Percentiles rank a stretch among this genome's conserved stretches.
These are phyloP conservation scores for Didymella pomorum DNA, from an alignment of 2,329 filamentous ascomycete species.

Conservation along the genomic window DNA sequence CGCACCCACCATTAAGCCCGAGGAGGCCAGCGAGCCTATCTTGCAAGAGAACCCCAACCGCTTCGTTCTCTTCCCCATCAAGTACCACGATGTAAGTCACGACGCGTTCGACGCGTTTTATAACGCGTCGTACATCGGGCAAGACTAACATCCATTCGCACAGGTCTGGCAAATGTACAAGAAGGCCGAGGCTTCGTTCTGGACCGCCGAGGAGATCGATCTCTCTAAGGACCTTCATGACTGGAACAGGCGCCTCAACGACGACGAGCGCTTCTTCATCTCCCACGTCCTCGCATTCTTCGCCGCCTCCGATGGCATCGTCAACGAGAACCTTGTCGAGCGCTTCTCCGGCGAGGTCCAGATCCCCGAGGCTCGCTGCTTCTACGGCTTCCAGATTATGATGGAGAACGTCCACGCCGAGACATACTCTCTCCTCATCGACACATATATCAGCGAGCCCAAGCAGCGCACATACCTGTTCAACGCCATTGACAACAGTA, in stretches of 20 bases:
- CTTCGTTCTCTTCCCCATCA: constrained; percentile 98
- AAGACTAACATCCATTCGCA: constrained; percentile 44
- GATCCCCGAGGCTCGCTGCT: constrained; percentile 97
- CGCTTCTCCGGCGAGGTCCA: constrained; percentile 97
- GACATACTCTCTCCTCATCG: constrained; percentile 98
- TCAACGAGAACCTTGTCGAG: constrained; percentile 99
- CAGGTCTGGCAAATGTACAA: constrained; percentile 99
- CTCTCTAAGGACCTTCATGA: constrained; percentile 98
- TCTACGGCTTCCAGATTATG: constrained; percentile 99
- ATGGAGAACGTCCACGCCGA: constrained; percentile 99
- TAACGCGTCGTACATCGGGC: constrained; percentile 67
- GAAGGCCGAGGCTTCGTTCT: constrained; percentile 99
- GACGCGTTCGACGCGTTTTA: constrained; percentile 52
- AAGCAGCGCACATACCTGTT: constrained; percentile 94
- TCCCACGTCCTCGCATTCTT: constrained; percentile 99
- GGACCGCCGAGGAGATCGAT: constrained; percentile 99
- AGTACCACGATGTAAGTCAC: constrained; percentile 92
- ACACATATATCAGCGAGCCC: constrained; percentile 98
- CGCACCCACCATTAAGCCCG: constrained; percentile 63
- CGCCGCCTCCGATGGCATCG: constrained; percentile 96
- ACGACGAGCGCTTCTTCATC: constrained; percentile 98
- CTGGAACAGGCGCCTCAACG: constrained; percentile 97
- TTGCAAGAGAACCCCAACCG: constrained; percentile 94
- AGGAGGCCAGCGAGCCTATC: constrained; percentile 86
- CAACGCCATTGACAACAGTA: constrained; percentile 98